Evolutionary conservation across 768 basidiomycete species (phyloP).

Genomic region (Rhodotorula paludigena): DNA sequence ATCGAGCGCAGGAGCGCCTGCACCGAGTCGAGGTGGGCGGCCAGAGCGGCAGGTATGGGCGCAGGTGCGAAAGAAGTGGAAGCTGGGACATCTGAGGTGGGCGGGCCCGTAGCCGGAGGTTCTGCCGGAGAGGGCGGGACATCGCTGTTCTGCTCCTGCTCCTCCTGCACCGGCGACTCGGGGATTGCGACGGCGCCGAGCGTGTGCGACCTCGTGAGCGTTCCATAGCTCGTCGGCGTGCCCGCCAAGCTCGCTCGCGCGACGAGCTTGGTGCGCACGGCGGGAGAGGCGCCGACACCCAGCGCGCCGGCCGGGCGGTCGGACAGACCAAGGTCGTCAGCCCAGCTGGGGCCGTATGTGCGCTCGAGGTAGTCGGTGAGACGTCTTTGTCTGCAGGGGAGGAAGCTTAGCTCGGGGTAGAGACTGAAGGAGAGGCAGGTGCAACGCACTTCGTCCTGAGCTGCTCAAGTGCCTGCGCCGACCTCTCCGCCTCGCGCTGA

Average conservation of each 20-base stretch:
- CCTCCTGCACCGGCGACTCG: not conserved
- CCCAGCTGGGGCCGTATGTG: slow-evolving; percentile 21
- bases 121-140: not conserved
- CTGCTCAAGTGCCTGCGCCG: slow-evolving; percentile 11
- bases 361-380: slow-evolving; percentile 24
- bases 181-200: not conserved
- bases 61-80: not conserved
- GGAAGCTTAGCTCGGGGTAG: not conserved
- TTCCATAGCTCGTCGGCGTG: not conserved
- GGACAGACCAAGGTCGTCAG: slow-evolving; percentile 19
- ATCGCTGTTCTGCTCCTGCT: not conserved
- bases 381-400: not conserved
- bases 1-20: slow-evolving; percentile 30
- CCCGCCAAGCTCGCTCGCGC: slow-evolving; percentile 11
- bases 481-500: slow-evolving; percentile 23
- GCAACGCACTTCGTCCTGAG: slow-evolving; percentile 10
- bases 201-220: not conserved
- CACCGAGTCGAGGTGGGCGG: slow-evolving; percentile 25
- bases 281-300: not conserved
- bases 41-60: not conserved
- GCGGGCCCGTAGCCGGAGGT: too few relatives aligned
- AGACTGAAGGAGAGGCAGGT: not conserved
- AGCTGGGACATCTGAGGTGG: not conserved
- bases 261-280: not conserved
- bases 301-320: slow-evolving; percentile 6